phyloP scores from a whole-genome alignment of 352 stramenopile species.

The Thalassiosira mediterranea region DNA sequence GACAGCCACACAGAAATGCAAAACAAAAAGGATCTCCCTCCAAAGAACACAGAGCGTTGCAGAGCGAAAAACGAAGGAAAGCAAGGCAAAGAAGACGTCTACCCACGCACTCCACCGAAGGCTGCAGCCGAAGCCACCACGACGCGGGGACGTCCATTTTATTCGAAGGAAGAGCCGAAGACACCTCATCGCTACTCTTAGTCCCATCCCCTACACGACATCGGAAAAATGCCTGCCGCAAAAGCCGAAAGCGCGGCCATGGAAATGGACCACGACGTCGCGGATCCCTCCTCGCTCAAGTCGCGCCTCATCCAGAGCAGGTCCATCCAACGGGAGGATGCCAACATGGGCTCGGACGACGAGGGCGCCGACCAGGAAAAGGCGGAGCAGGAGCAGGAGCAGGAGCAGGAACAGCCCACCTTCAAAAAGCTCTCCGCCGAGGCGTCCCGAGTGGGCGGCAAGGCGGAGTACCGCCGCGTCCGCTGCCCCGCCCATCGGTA shows the following conservation, averaged over 20 bases:
- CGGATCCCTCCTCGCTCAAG: conserved; percentile 69
- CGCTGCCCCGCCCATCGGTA: conserved; percentile 96
- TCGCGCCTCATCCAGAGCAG: conserved; percentile 75
- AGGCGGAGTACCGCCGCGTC: conserved; percentile 95
- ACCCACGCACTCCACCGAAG: neutral
- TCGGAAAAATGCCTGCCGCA: conserved; percentile 25
- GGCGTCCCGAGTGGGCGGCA: conserved; percentile 77
- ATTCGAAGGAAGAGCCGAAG: too few species aligned
- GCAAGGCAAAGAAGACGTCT: too few species aligned
- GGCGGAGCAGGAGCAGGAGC: conserved; percentile 6
- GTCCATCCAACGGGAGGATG: conserved; percentile 66
- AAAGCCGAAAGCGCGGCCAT: conserved; percentile 27
- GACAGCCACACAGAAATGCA: too few species aligned
- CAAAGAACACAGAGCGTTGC: too few species aligned
- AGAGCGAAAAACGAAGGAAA: too few species aligned
- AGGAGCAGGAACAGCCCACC: conserved; percentile 56
- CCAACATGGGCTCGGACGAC: conserved; percentile 26
- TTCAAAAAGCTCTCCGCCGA: conserved; percentile 75
- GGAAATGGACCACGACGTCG: conserved; percentile 49
- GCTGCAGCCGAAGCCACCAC: neutral
- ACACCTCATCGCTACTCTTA: neutral
- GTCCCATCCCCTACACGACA: neutral
- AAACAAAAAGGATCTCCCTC: too few species aligned
- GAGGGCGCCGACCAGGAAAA: conserved; percentile 19
- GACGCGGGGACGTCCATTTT: neutral